phyloP scores from a whole-genome alignment of 2,329 filamentous ascomycete genomes.

The Sporothrix pseudoabietina region DNA sequence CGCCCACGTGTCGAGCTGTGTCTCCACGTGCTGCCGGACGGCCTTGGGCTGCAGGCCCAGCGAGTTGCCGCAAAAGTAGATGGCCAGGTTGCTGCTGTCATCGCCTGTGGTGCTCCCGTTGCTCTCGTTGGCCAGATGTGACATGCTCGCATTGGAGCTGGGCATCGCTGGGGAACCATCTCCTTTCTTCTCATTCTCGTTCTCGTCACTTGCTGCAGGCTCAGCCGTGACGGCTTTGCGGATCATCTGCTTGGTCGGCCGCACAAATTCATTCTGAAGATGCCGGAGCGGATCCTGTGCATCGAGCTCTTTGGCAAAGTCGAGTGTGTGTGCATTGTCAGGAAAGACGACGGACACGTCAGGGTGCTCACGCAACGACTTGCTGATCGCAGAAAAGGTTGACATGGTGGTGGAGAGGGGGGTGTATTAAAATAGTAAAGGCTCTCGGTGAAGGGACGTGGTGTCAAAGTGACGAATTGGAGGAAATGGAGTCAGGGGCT shows the following conservation, averaged over 20 bases:
- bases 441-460: neutral
- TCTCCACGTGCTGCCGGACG: conserved; percentile 65
- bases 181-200: neutral
- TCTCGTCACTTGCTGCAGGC: neutral
- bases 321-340: conserved; percentile 49
- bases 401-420: neutral
- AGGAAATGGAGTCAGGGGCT: neutral
- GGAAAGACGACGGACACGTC: conserved; percentile 51
- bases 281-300: conserved; percentile 59
- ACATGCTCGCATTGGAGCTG: neutral
- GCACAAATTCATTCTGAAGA: conserved; percentile 71
- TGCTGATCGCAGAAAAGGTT: neutral
- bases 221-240: conserved; percentile 41
- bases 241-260: conserved; percentile 65
- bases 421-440: neutral
- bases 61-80: conserved; percentile 90
- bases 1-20: conserved; percentile 81
- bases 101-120: conserved; percentile 39
- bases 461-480: neutral
- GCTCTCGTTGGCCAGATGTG: neutral
- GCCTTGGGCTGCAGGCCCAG: conserved; percentile 79
- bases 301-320: conserved; percentile 59
- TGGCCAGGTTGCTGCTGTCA: conserved; percentile 50
- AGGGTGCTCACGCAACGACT: conserved; percentile 43
- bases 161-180: neutral